Base-by-base conservation (phyloP, 768 basidiomycete species). In the Termitomyces sp. region DNA sequence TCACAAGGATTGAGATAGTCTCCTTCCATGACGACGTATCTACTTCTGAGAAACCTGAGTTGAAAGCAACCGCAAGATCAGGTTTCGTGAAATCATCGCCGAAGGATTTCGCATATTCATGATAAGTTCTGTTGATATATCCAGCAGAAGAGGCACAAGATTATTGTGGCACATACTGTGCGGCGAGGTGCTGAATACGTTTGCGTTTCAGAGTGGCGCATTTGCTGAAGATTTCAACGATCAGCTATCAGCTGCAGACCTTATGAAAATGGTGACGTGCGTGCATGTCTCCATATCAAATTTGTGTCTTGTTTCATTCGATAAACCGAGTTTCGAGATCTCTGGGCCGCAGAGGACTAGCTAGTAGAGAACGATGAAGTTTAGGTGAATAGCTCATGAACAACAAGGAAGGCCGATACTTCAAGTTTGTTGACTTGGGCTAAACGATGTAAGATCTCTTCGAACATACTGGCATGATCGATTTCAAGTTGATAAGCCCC, bases 401-500 rank as follows among this genome's bases (percentile, higher is more conserved):
- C 22, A 12, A 41, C 5, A 12, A 42, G 1, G 36, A 43, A 44
- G 13, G 20, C 6, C 4, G 7, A 23, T 54, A 70, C 72, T 57
- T 66, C 64, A 25, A 73, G 54, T 0, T 47, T 60, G 23, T 70
- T 65, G 10, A 72, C 63, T 31, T 56, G 49, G 3, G 71, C 71
- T 16, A 70, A 56, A 29, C 71, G 64, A 52, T 73, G 71, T 7
- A 73, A 46, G 15, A 72, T 67, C 49, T 72, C 71, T 52, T 73
- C 72, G 50, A 73, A 72, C 0, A 64, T 49, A 13, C 54, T 40
- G 3, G 57, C 56, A 44, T 58, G 40, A 35, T 48, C 18, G 15
- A 67, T 27, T 40, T 72, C 70, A 11, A 56, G 56, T 12, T 64
- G 33, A 22, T 58, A 54, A 7, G 70, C 64, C 0, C 71, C 71